Conservation (phyloP, 192 early-diverging fungal species). For the Fimicolochytrium jonesii region DNA sequence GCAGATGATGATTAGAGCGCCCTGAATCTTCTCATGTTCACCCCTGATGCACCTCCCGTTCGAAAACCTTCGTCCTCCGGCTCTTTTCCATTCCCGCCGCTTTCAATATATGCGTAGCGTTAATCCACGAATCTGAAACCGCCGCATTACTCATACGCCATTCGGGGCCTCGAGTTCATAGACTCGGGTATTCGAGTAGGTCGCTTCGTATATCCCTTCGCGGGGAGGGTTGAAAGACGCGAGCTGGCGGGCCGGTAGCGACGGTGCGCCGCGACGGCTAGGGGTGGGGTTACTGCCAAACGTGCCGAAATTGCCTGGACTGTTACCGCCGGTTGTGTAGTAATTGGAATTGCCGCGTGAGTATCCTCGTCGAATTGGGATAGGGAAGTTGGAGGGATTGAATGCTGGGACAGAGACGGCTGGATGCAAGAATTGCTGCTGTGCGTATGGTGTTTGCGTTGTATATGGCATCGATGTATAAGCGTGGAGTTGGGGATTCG, state of each 20-base stretch:
- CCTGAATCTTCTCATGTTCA: constrained; percentile 26
- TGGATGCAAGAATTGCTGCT: background rate
- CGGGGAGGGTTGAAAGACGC: background rate
- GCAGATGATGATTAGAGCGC: too few relatives aligned
- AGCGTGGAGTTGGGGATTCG: too few relatives aligned
- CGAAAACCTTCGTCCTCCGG: constrained; percentile 41
- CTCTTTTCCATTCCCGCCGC: constrained; percentile 47
- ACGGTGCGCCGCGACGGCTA: background rate
- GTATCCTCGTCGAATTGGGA: background rate
- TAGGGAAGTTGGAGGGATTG: constrained; percentile 20
- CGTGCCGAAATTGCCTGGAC: too few relatives aligned
- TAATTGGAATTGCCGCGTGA: too few relatives aligned
- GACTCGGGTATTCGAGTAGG: constrained; percentile 37
- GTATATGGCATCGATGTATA: background rate
- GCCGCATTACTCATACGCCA: constrained; percentile 30
- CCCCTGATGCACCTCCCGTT: constrained; percentile 25
- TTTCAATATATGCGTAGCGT: constrained; percentile 25
- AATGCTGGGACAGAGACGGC: constrained; percentile 11
- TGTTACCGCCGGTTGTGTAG: too few relatives aligned
- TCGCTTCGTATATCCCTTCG: constrained; percentile 26
- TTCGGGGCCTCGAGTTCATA: constrained; percentile 24
- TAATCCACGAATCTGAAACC: constrained; percentile 32
- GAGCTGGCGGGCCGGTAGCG: background rate
- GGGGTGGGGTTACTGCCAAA: too few relatives aligned
- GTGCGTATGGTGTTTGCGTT: background rate